Evolutionary conservation across 2,329 filamentous ascomycete genomes (phyloP).

Genomic region (Coniochaeta ligniaria): DNA sequence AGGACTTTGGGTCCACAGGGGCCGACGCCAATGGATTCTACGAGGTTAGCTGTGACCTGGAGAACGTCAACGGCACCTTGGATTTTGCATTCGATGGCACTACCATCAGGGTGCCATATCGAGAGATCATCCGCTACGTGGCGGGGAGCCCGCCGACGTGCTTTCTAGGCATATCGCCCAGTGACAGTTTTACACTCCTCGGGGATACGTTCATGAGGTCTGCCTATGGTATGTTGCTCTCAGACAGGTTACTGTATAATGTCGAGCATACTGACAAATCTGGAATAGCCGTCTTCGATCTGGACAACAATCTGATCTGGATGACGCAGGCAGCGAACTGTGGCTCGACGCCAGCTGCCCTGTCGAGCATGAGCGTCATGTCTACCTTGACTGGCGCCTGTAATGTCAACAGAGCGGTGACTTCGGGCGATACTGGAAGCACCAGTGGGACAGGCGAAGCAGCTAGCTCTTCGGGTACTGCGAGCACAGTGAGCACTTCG

Average conservation of each 20-base stretch:
- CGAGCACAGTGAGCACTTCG: background rate
- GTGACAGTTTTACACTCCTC: constrained; percentile 41
- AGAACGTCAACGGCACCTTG: constrained; percentile 31
- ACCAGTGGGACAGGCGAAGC: background rate
- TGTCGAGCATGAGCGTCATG: constrained; percentile 22
- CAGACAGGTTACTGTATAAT: background rate
- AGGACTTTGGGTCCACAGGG: constrained; percentile 36
- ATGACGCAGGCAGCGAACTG: constrained; percentile 44
- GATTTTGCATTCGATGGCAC: constrained; percentile 42
- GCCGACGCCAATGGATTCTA: constrained; percentile 36
- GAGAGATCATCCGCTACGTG: constrained; percentile 37
- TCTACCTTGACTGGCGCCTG: constrained; percentile 15
- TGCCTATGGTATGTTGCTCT: constrained; percentile 35
- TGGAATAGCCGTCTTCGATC: constrained; percentile 39
- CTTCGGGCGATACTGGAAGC: background rate
- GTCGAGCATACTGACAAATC: constrained; percentile 1
- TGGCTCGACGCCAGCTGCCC: constrained; percentile 35
- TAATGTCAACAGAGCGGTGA: constrained; percentile 2
- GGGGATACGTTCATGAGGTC: constrained; percentile 52
- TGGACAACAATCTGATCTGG: constrained; percentile 39
- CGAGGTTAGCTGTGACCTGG: constrained; percentile 35
- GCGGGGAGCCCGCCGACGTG: constrained; percentile 25
- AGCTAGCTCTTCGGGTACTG: background rate
- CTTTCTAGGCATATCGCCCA: constrained; percentile 42
- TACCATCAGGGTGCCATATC: constrained; percentile 40